A percentile compares a stretch with the other conserved stretches of the same genome.
phyloP scores from a whole-genome alignment of 441 rosid genomes.

The Theobroma grandiflorum region DNA sequence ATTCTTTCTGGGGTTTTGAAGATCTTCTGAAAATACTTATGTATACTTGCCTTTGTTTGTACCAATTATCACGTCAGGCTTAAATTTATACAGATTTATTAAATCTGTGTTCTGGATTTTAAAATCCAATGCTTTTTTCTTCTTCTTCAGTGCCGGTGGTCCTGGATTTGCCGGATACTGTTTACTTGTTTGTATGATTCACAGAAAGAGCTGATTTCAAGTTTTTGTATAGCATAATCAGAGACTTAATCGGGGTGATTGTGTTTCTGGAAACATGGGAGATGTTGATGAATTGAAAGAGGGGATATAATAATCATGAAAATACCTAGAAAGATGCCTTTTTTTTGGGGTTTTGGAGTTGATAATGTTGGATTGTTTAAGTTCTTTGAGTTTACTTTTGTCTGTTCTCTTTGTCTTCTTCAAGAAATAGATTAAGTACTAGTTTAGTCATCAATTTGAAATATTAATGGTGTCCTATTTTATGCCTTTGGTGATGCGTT shows the following conservation, averaged over 20 bases:
- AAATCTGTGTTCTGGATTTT: slow-evolving; percentile 26
- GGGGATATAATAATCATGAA: background rate
- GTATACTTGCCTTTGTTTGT: slow-evolving; percentile 40
- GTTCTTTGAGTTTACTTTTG: slow-evolving; percentile 19
- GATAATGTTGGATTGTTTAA: slow-evolving; percentile 16
- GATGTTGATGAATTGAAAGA: background rate
- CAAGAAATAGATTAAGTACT: background rate
- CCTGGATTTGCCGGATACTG: background rate
- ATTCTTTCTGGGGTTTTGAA: slow-evolving; percentile 33
- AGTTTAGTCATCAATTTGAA: slow-evolving; percentile 8
- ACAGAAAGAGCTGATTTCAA: background rate
- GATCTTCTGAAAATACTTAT: slow-evolving; percentile 22
- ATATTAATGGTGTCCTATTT: background rate
- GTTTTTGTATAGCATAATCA: background rate
- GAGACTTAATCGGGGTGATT: slow-evolving; percentile 16
- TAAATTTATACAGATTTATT: slow-evolving; percentile 36
- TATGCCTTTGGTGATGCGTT: slow-evolving; percentile 1
- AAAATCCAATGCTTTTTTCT: background rate
- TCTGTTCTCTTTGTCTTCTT: slow-evolving; percentile 21
- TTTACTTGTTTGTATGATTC: background rate
- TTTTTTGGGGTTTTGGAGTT: background rate
- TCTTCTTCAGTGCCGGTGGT: background rate
- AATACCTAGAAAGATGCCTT: slow-evolving; percentile 24
- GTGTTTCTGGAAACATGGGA: slow-evolving; percentile 26
- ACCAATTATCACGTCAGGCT: slow-evolving; percentile 33